A percentile compares a stretch with the other conserved stretches of the same genome.
Conservation (phyloP, 2,329 filamentous ascomycete species). For the Neonectria punicea region DNA sequence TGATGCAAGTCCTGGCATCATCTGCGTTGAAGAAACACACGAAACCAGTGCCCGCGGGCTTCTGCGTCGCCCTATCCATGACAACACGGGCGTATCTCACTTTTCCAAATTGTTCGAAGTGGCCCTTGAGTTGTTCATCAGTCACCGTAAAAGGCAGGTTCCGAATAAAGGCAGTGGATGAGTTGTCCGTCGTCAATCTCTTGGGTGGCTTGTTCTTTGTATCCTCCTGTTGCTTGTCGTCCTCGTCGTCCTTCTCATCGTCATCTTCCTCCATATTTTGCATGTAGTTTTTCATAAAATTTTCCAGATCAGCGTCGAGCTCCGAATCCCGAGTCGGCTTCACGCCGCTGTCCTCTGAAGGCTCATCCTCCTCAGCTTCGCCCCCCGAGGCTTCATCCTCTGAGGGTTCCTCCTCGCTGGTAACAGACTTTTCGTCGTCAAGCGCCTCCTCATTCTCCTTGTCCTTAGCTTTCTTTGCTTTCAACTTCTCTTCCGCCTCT, state of each 20-base stretch:
- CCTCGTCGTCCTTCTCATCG: conserved; percentile 59
- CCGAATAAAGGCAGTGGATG: conserved; percentile 87
- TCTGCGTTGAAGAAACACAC: conserved; percentile 87
- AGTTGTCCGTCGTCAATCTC: conserved; percentile 61
- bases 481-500: conserved; percentile 50
- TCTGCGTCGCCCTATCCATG: conserved; percentile 84
- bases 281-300: conserved; percentile 68
- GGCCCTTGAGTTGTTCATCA: conserved; percentile 83
- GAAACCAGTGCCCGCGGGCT: conserved; percentile 91
- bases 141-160: conserved; percentile 92
- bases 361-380: conserved; percentile 48
- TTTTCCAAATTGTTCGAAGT: conserved; percentile 90
- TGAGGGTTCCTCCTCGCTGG: conserved; percentile 48
- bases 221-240: conserved; percentile 54
- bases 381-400: conserved; percentile 47
- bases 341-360: conserved; percentile 40
- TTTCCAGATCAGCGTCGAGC: conserved; percentile 59
- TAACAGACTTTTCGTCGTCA: conserved; percentile 45
- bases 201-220: conserved; percentile 45
- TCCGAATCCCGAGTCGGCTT: conserved; percentile 54
- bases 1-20: conserved; percentile 81
- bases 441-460: conserved; percentile 53
- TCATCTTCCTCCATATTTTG: conserved; percentile 68
- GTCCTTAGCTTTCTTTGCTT: conserved; percentile 44
- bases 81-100: conserved; percentile 93